Conservation (phyloP, 1,139 yeast genomes). For the Eremothecium gossypii region DNA sequence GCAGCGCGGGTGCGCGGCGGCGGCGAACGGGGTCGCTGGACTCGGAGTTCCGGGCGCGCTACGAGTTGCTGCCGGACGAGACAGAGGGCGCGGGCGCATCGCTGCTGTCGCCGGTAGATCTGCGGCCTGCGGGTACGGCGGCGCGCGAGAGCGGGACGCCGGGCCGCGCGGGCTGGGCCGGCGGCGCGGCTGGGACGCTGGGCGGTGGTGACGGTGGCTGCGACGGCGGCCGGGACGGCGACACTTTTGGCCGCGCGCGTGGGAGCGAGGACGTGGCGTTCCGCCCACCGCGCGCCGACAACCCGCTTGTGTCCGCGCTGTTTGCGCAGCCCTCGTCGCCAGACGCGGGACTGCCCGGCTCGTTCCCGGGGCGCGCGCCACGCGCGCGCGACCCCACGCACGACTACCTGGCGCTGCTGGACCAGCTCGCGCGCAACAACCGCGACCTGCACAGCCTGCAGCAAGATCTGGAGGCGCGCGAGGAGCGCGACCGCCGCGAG, state of each 20-base stretch:
- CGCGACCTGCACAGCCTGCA: constrained; percentile 19
- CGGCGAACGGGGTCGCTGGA: constrained; percentile 20
- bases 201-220: constrained; percentile 8
- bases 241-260: constrained; percentile 16
- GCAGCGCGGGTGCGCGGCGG: constrained; percentile 2
- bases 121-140: constrained; percentile 5
- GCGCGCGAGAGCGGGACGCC: background rate
- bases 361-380: constrained; percentile 12
- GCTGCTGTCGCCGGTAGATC: constrained; percentile 12
- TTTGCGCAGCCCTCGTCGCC: constrained; percentile 8
- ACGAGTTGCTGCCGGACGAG: constrained; percentile 20
- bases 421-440: constrained; percentile 23
- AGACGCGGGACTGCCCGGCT: constrained; percentile 13
- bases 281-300: constrained; percentile 13
- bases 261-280: constrained; percentile 3
- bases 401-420: constrained; percentile 17
- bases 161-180: too few relatives aligned
- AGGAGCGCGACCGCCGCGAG: constrained; percentile 18
- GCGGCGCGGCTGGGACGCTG: too few relatives aligned
- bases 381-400: constrained; percentile 12
- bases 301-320: constrained; percentile 17
- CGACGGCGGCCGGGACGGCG: constrained; percentile 6
- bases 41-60: constrained; percentile 18
- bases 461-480: constrained; percentile 14
- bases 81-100: constrained; percentile 9